A percentile compares a stretch with the other conserved stretches of the same genome.
phyloP scores from a whole-genome alignment of 2,329 filamentous ascomycete species.

The Coniella lustricola region DNA sequence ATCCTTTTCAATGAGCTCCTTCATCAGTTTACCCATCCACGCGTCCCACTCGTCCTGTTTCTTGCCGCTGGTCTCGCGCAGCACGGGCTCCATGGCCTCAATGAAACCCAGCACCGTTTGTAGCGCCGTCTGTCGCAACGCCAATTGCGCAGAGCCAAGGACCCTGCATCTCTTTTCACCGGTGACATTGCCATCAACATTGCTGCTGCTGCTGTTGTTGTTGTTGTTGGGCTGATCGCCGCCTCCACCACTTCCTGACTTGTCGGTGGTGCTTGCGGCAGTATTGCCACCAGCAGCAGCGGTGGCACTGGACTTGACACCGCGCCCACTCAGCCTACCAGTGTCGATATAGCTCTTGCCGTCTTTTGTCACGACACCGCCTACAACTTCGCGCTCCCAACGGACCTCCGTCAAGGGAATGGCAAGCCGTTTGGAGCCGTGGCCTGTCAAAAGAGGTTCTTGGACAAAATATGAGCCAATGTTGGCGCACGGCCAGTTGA shows the following conservation, averaged over 20 bases:
- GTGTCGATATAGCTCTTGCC: slow-evolving; percentile 54
- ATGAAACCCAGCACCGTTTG: slow-evolving; percentile 76
- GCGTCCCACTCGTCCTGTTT: slow-evolving; percentile 87
- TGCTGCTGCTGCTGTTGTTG: slow-evolving; percentile 20
- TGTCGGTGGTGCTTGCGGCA: slow-evolving; percentile 23
- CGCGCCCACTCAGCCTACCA: slow-evolving; percentile 32
- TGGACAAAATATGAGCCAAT: slow-evolving; percentile 73
- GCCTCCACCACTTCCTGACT: slow-evolving; percentile 21
- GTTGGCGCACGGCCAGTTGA: slow-evolving; percentile 69
- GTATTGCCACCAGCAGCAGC: too few relatives aligned
- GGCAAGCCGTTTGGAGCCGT: slow-evolving; percentile 72
- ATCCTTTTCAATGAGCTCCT: slow-evolving; percentile 70
- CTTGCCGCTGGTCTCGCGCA: slow-evolving; percentile 78
- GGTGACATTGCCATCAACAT: slow-evolving; percentile 14
- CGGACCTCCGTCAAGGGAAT: slow-evolving; percentile 77
- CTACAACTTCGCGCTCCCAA: slow-evolving; percentile 75
- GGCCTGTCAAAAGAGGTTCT: slow-evolving; percentile 61
- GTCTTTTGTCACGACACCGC: slow-evolving; percentile 53
- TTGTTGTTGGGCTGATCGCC: slow-evolving; percentile 7
- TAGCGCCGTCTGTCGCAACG: slow-evolving; percentile 72
- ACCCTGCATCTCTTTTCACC: slow-evolving; percentile 38
- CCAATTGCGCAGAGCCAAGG: slow-evolving; percentile 62
- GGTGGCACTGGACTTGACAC: too few relatives aligned
- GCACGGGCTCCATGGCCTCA: slow-evolving; percentile 73
- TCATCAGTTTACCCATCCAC: slow-evolving; percentile 84